Evolutionary conservation across 192 early-diverging fungal species (phyloP), one percentile per base, ranked within the genome.

Genomic region (Anaeromyces robustus): DNA sequence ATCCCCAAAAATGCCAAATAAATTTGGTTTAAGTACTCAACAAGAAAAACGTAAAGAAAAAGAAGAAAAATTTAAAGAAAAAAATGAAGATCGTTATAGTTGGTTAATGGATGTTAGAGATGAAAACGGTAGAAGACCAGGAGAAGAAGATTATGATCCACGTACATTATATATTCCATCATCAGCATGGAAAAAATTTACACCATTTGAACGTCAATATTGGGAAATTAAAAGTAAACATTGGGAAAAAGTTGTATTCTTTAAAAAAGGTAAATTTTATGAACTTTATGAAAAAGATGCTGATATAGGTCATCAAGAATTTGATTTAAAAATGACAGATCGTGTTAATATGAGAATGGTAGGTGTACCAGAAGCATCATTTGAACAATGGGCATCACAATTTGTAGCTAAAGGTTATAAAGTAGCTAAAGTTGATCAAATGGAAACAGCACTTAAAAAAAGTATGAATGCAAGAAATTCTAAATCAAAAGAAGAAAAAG

Each of bases 211-310:
- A 88, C 89, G 91, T 59, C 98, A 99, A 86, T 99, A 94, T 85
- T 99, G 98, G 98, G 95, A 97, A 87, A 96, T 99, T 84, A 99
- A 99, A 85, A 85, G 86, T 81, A 88, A 93, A 81, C 91, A 96
- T 79, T 99, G 96, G 93, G 96, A 98, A 84, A 94, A 87, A 80
- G 80, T 90, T 26, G 96, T 98, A 19, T 98, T 98, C 83, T 99
- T 98, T 89, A 99, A 99, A 82, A 99, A 99, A 88, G 96, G 97
- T 81, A 98, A 98, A 85, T 98, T 98, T 79, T 97, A 92, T 84
- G 90, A 99, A 86, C 87, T 99, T n/a, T 99, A 98, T 82, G 97
- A 99, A 85, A 95, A 96, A 77, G 98, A 99, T 83, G 98, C 98
- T 2, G 93, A 97, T 77, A 94, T 99, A 83, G 97, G 95, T 30